phyloP scores from a whole-genome alignment of 1,284 basidiomycete species.

The Meira miltonrushii region DNA sequence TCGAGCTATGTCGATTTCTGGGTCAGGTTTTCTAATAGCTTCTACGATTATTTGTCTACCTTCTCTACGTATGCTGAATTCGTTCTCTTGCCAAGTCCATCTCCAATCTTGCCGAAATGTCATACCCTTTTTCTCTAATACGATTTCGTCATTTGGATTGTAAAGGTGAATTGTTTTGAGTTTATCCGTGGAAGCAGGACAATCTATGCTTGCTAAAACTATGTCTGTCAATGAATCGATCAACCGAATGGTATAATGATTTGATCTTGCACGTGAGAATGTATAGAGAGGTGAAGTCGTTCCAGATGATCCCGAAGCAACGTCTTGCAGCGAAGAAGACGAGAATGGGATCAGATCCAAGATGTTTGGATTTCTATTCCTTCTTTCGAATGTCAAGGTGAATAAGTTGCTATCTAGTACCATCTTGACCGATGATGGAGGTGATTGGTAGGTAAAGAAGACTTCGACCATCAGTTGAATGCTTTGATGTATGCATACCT shows the following conservation, averaged over 20 bases:
- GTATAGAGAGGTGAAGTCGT: conserved; percentile 23
- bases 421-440: background rate
- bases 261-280: conserved; percentile 24
- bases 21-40: conserved; percentile 75
- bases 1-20: conserved; percentile 72
- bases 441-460: too few species aligned
- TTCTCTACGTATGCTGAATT: conserved; percentile 9
- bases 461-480: too few species aligned
- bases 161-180: conserved; percentile 67
- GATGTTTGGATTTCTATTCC: background rate
- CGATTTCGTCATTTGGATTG: conserved; percentile 67
- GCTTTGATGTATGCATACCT: too few species aligned
- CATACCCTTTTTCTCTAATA: conserved; percentile 65
- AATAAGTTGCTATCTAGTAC: conserved; percentile 4
- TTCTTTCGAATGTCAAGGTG: background rate
- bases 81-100: conserved; percentile 67
- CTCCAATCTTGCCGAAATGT: conserved; percentile 69
- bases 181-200: conserved; percentile 55
- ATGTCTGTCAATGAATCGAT: conserved; percentile 29
- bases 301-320: background rate
- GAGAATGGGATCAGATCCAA: conserved; percentile 9
- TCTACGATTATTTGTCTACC: conserved; percentile 52
- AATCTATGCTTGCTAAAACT: conserved; percentile 20
- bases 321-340: background rate
- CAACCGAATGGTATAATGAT: conserved; percentile 23